Conservation (phyloP, 192 early-diverging fungal genomes). For the Helicostylum pulchrum region DNA sequence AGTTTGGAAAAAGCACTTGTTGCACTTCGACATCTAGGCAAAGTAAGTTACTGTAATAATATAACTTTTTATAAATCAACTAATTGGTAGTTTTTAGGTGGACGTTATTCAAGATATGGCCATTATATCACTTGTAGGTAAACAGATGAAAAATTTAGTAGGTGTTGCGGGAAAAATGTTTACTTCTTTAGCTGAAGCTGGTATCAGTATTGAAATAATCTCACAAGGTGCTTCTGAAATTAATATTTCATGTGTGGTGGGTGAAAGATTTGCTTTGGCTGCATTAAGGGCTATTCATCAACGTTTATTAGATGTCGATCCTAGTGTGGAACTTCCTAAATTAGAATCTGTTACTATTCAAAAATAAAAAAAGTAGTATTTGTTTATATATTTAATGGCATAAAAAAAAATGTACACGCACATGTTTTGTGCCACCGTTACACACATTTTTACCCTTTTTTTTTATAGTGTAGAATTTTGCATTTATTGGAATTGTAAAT, state of each 20-base stretch:
- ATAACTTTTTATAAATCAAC: neutral
- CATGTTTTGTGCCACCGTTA: too few species aligned
- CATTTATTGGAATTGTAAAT: neutral
- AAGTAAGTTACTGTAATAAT: constrained; percentile 54
- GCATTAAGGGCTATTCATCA: constrained; percentile 83
- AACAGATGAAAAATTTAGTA: constrained; percentile 87
- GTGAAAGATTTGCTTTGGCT: constrained; percentile 50
- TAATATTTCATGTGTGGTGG: constrained; percentile 90
- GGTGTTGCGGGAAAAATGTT: constrained; percentile 87
- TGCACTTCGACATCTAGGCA: constrained; percentile 68
- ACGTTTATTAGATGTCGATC: constrained; percentile 40
- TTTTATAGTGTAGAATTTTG: too few species aligned
- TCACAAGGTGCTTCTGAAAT: constrained; percentile 91
- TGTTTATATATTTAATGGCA: too few species aligned
- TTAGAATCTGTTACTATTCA: neutral
- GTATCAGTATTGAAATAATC: constrained; percentile 93
- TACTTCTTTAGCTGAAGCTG: constrained; percentile 66
- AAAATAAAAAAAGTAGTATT: neutral
- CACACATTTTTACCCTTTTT: neutral
- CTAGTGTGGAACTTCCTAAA: neutral
- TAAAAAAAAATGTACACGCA: too few species aligned
- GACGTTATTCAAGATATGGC: constrained; percentile 65
- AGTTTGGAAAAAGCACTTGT: constrained; percentile 59
- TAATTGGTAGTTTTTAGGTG: constrained; percentile 31
- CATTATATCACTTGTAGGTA: constrained; percentile 86